Conservation (phyloP, 345 rosid species). For the Xanthoceras sorbifolium region DNA sequence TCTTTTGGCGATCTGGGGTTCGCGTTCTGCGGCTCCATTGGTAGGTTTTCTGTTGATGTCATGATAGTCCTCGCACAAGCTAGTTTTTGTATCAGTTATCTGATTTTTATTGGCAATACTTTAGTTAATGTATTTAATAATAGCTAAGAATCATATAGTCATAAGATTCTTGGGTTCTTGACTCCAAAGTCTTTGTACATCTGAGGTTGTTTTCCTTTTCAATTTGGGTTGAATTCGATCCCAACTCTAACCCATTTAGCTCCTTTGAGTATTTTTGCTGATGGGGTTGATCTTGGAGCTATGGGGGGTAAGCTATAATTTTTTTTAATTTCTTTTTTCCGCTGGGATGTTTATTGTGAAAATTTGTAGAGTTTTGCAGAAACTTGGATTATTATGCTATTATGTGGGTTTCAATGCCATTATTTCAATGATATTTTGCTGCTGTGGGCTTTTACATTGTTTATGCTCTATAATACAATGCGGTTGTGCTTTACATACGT, state of each 20-base stretch:
- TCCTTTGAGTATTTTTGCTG: conserved; percentile 80
- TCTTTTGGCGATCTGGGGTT: conserved; percentile 72
- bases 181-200: conserved; percentile 50
- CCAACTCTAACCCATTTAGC: conserved; percentile 80
- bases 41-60: conserved; percentile 52
- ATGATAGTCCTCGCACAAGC: conserved; percentile 71
- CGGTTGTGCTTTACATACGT: too few relatives aligned
- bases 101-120: too few relatives aligned
- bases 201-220: conserved; percentile 76
- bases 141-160: too few relatives aligned
- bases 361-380: too few relatives aligned
- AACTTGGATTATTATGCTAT: too few relatives aligned
- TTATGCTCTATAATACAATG: too few relatives aligned
- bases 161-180: conserved; percentile 42
- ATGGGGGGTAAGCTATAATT: too few relatives aligned
- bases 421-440: too few relatives aligned
- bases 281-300: conserved; percentile 65
- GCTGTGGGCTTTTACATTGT: too few relatives aligned
- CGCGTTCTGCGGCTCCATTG: conserved; percentile 50
- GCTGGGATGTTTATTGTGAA: too few relatives aligned
- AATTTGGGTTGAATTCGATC: conserved; percentile 67
- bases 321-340: too few relatives aligned
- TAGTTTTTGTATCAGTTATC: conserved; percentile 71
- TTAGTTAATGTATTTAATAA: conserved; percentile 43
- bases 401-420: too few relatives aligned